Evolutionary conservation across 208 protist species (phyloP), one percentile per base, ranked within the genome.

Genomic region (Acanthamoeba triangularis): DNA sequence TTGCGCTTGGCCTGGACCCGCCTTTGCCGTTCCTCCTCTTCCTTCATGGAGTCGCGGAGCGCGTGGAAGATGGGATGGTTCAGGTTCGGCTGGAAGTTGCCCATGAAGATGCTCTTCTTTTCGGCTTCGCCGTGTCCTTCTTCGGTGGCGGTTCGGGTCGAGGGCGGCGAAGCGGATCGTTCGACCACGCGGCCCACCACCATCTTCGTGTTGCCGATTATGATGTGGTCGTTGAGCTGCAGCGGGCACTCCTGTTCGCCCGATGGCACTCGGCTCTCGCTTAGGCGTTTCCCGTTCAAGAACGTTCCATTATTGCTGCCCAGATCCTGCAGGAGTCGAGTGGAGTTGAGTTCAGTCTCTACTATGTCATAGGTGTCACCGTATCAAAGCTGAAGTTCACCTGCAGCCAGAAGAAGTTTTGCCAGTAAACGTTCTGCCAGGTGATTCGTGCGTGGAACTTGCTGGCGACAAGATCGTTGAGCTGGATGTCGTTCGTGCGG

Each of bases 371-470:
- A 47, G 3, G 44, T 47, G 44, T 8, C 44, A 8, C 44, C 44
- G 13, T 0, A 8, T 47, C 44, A 47, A 8, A 47, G 44, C 1
- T 44, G 44, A 8, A 47, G 44, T 16, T 56, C 52, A 56, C 69
- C 82, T 90, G 82, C 37, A 90, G 82, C 82, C 82, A 90, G 49
- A 63, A 90, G 44, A 61, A 90, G 82, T 90, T 52, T 16, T 90
- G 82, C 82, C 82, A 90, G 49, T 90, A 90, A 44, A 90, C 25
- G 35, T 90, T 90, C 82, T 90, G 82, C 82, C 82, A 90, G 16
- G 35, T 44, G 82, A 90, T 90, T 20, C 82, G 82, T 13, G 82
- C 82, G 49, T 90, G 82, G 16, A 90, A 56, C 82, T 90, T 90
- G 82, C 82, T 90, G 28, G 54, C 82, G 18, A 90, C 41, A n/a